Evolutionary conservation across 2,329 filamentous ascomycete species (phyloP), one percentile per base, ranked within the genome.

Genomic region (Iodosphaeria phyllophila): DNA sequence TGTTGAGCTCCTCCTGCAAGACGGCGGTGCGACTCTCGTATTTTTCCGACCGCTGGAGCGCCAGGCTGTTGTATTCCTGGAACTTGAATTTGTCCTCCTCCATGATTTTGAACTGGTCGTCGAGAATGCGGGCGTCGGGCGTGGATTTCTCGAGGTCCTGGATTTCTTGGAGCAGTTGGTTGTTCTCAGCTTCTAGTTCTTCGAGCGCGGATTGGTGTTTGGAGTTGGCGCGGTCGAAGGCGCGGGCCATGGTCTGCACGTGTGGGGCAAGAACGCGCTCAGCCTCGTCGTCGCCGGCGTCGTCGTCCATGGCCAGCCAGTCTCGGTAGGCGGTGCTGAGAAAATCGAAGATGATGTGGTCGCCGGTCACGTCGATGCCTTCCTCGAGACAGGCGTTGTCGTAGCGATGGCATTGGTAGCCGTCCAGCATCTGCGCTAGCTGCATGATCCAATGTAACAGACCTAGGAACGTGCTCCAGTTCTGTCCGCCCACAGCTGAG

Each of bases 381-480:
- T 71, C 74, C 39, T 93, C 86, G 20, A 76, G 63, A 44, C 83
- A 93, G 1, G 83, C 84, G 26, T 92, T 77, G 36, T 93, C 83
- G 46, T 92, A 98, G 23, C 71, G 70, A 30, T 83, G 75, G 27
- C 57, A 50, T 2, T 68, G 58, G 43, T 84, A 95, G 13, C 77
- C 67, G 32, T 95, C 84, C 42, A 95, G 68, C 74, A 95, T 92
- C 37, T 86, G 74, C 4, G 82, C 80, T 25, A 98, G 58, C 49
- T 95, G 84, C 86, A 98, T 92, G 72, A 98, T 86, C 89, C 89
- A 98, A 52, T 98, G 84, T 25, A 98, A 60, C 46, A 98, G 58
- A 0, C 84, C 89, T 8, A 98, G 58, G 41, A 98, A 95, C 0
- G 82, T 89, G 32, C 77, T 77, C 89, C 89, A 98, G 44, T 95